Percentiles rank a stretch among this genome's conserved stretches.
These are phyloP conservation scores for Hygrocybe punicea DNA, from an alignment of 768 basidiomycete genomes.

Conservation along the genomic window DNA sequence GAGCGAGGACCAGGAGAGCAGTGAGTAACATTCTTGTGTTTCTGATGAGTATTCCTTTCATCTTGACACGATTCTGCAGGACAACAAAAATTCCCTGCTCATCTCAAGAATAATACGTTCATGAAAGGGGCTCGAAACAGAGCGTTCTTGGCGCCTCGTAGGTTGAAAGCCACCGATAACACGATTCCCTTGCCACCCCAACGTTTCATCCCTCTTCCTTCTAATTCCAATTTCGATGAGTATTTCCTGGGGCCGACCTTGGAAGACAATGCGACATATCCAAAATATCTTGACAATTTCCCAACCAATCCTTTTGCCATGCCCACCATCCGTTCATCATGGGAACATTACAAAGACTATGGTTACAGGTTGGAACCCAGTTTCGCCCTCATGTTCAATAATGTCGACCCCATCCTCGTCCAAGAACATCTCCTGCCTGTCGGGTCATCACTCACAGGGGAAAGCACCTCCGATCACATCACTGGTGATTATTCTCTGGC, in stretches of 20 bases:
- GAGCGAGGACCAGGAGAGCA: no score
- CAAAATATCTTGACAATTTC: neutral
- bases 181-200: conserved; percentile 15
- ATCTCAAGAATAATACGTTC: no score
- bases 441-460: neutral
- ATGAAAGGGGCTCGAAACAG: no score
- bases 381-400: neutral
- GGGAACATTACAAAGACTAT: neutral
- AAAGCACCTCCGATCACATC: neutral
- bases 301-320: neutral
- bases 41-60: no score
- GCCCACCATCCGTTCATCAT: neutral
- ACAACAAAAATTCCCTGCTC: no score
- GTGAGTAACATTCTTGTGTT: no score
- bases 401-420: neutral
- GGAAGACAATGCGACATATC: neutral
- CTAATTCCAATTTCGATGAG: neutral
- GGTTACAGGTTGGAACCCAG: neutral
- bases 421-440: neutral
- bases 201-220: neutral
- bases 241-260: neutral
- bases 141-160: no score
- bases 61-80: no score
- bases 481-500: neutral
- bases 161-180: no score